Conservation (phyloP, 2,329 filamentous ascomycete genomes). For the Xylariaceae sp. region DNA sequence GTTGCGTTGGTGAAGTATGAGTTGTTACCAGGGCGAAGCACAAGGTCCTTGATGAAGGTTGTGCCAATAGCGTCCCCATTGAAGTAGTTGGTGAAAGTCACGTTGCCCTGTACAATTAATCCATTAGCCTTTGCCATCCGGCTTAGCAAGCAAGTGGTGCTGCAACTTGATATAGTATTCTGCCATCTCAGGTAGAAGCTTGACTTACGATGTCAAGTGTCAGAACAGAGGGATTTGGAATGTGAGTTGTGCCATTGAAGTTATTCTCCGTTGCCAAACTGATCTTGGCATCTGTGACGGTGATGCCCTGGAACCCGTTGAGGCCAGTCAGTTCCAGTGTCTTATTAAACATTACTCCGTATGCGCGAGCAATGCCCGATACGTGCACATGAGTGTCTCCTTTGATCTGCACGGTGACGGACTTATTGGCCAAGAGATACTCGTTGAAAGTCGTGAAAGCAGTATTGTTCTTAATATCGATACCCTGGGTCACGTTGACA, state of each 20-base stretch:
- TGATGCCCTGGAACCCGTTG: constrained; percentile 55
- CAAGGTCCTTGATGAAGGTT: constrained; percentile 56
- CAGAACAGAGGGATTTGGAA: constrained; percentile 63
- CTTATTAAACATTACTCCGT: constrained; percentile 55
- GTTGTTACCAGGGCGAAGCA: constrained; percentile 59
- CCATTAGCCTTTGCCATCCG: too few species aligned
- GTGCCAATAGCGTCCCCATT: constrained; percentile 51
- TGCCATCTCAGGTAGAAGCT: too few species aligned
- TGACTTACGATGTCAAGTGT: constrained; percentile 61
- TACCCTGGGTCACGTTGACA: constrained; percentile 51
- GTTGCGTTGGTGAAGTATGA: constrained; percentile 51
- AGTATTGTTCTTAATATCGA: constrained; percentile 44
- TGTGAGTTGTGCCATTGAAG: constrained; percentile 57
- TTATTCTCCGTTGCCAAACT: constrained; percentile 48
- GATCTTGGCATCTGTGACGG: constrained; percentile 50
- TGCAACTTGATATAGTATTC: too few species aligned
- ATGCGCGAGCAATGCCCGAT: constrained; percentile 46
- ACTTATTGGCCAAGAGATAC: constrained; percentile 50
- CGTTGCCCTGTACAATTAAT: constrained; percentile 50
- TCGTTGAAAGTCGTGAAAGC: constrained; percentile 56
- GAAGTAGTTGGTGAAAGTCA: constrained; percentile 59
- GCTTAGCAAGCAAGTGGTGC: too few species aligned
- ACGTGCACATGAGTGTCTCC: constrained; percentile 54
- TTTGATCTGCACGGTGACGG: constrained; percentile 48
- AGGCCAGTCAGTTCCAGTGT: constrained; percentile 49